Conservation (phyloP, 1,284 basidiomycete genomes). For the Trichosporon sp. region DNA sequence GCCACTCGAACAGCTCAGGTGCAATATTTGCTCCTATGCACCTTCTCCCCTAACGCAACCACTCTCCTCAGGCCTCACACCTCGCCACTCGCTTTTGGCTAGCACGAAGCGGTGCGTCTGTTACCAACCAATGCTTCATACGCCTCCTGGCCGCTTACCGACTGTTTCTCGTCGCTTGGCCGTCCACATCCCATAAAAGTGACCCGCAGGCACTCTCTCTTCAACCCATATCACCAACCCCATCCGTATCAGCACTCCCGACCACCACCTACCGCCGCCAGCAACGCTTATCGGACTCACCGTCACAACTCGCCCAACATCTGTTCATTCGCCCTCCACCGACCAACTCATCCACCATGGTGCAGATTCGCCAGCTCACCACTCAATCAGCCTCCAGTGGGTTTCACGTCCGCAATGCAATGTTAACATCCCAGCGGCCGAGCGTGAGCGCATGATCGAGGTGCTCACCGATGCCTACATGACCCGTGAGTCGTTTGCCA, state of each 20-base stretch:
- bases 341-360: slow-evolving; percentile 14
- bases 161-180: slow-evolving; percentile 7
- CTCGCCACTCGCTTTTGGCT: neutral
- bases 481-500: slow-evolving; percentile 14
- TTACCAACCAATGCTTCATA: slow-evolving; percentile 17
- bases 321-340: slow-evolving; percentile 8
- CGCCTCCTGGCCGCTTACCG: slow-evolving; percentile 8
- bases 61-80: neutral
- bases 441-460: slow-evolving; percentile 23
- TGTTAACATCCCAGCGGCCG: neutral
- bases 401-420: neutral
- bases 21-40: slow-evolving; percentile 16
- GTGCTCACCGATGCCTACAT: slow-evolving; percentile 25
- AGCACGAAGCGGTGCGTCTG: slow-evolving; percentile 17
- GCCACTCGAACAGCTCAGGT: neutral
- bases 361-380: slow-evolving; percentile 15
- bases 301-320: slow-evolving; percentile 8
- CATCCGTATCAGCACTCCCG: neutral
- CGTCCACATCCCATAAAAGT: slow-evolving; percentile 16
- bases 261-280: neutral
- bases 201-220: neutral
- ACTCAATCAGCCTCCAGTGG: slow-evolving; percentile 14
- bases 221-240: neutral
- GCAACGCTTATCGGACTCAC: neutral
- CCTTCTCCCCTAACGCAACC: neutral